Percentiles rank a stretch among this genome's conserved stretches.
These are phyloP conservation scores for Drechslerella stenobrocha DNA, from an alignment of 2,329 filamentous ascomycete species.

Conservation along the genomic window DNA sequence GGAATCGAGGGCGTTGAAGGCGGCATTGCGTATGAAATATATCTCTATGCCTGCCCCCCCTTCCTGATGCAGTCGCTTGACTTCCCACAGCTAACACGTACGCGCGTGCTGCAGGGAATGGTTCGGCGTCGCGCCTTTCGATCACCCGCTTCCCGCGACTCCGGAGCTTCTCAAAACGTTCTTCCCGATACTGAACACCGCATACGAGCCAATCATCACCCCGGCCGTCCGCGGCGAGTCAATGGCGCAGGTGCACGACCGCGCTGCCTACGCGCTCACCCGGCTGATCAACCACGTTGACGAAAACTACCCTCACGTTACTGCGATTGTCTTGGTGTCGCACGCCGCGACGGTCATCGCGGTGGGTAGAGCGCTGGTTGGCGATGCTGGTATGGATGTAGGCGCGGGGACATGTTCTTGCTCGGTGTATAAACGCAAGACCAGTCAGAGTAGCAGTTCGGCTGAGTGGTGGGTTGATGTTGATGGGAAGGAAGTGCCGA, in stretches of 20 bases:
- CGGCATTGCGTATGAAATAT: constrained; percentile 52
- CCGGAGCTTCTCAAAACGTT: constrained; percentile 65
- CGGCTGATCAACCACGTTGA: constrained; percentile 72
- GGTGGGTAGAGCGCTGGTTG: constrained; percentile 67
- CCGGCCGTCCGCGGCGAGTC: constrained; percentile 77
- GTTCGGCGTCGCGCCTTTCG: constrained; percentile 83
- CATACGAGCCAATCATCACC: constrained; percentile 66
- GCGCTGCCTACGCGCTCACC: constrained; percentile 70
- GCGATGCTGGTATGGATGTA: constrained; percentile 51
- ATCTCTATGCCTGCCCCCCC: too few species aligned
- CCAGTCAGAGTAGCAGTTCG: constrained; percentile 6
- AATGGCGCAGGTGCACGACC: constrained; percentile 76
- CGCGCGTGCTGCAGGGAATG: constrained; percentile 68
- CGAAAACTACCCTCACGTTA: constrained; percentile 59
- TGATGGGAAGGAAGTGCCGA: constrained; percentile 20
- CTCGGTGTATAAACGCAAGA: constrained; percentile 48
- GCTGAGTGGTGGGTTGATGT: constrained; percentile 42
- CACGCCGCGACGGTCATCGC: constrained; percentile 91
- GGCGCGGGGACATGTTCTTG: constrained; percentile 53
- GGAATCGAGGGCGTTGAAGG: constrained; percentile 53
- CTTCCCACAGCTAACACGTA: constrained; percentile 3
- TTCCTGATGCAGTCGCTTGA: too few species aligned
- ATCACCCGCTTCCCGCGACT: constrained; percentile 77
- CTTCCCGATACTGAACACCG: constrained; percentile 64
- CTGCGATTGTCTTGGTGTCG: constrained; percentile 76